Evolutionary conservation across 306 rosid genomes (phyloP).

Genomic region (Rubus idaeus): DNA sequence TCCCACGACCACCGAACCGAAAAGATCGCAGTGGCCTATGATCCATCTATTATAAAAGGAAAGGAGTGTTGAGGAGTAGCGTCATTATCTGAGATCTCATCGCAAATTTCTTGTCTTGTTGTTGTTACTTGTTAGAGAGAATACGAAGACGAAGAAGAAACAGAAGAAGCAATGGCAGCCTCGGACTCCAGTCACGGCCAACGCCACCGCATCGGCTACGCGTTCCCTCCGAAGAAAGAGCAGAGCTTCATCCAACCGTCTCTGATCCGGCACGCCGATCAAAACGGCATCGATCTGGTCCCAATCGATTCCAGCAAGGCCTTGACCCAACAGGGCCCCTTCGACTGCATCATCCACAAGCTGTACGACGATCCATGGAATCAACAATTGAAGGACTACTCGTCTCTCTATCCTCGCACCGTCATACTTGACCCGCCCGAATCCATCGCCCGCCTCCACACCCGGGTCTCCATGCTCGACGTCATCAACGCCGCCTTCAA

Average conservation of each 20-base stretch:
- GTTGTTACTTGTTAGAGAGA: too few species aligned
- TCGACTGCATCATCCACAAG: conserved; percentile 40
- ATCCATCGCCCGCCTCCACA: conserved; percentile 29
- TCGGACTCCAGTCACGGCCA: neutral
- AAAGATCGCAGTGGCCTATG: neutral
- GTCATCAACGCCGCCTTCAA: conserved; percentile 7
- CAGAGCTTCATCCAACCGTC: conserved; percentile 30
- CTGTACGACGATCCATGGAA: conserved; percentile 29
- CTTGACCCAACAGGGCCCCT: conserved; percentile 33
- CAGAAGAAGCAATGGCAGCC: neutral
- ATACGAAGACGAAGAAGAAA: too few species aligned
- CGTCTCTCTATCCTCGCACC: conserved; percentile 9
- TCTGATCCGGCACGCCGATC: conserved; percentile 17
- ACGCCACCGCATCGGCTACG: conserved; percentile 32
- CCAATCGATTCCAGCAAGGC: conserved; percentile 11
- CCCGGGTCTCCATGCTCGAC: conserved; percentile 38
- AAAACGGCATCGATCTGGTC: conserved; percentile 31
- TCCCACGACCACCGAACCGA: neutral
- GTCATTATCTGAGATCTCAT: neutral
- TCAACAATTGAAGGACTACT: conserved; percentile 2
- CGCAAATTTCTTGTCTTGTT: too few species aligned
- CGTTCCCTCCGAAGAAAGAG: conserved; percentile 21
- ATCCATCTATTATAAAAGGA: too few species aligned
- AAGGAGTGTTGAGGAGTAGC: too few species aligned
- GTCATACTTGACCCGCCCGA: conserved; percentile 34